A percentile compares a stretch with the other conserved stretches of the same genome.
Evolutionary conservation across 2,329 filamentous ascomycete species (phyloP).

Genomic region (Onygenales sp.): DNA sequence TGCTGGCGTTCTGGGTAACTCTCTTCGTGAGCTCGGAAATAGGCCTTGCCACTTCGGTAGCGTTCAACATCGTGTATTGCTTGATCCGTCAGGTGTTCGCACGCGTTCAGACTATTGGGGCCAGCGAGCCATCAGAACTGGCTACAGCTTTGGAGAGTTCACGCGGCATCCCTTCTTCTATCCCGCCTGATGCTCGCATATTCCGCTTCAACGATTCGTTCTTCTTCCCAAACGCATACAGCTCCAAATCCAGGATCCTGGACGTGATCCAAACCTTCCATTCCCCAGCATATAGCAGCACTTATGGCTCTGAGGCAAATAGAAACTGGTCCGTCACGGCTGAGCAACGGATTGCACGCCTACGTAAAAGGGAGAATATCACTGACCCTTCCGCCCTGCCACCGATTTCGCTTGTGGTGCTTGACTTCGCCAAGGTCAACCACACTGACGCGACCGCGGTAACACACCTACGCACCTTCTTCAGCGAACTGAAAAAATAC

Average conservation of each 20-base stretch:
- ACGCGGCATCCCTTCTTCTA: constrained; percentile 11
- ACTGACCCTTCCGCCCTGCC: constrained; percentile 21
- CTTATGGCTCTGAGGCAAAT: constrained; percentile 26
- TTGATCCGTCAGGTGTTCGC: constrained; percentile 51
- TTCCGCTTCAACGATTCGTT: constrained; percentile 50
- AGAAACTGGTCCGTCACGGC: constrained; percentile 48
- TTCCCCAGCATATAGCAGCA: constrained; percentile 29
- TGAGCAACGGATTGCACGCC: constrained; percentile 37
- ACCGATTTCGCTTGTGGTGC: constrained; percentile 40
- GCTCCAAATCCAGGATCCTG: constrained; percentile 40
- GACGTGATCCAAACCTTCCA: constrained; percentile 43
- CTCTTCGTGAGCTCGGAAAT: constrained; percentile 53
- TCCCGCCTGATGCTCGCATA: constrained; percentile 43
- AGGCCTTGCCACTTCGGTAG: constrained; percentile 51
- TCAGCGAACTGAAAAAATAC: constrained; percentile 41
- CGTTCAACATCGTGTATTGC: constrained; percentile 55
- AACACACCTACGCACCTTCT: constrained; percentile 40
- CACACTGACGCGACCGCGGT: constrained; percentile 48
- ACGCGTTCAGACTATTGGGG: constrained; percentile 24
- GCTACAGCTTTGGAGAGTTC: constrained; percentile 16
- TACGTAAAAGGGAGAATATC: constrained; percentile 34
- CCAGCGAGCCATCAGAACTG: constrained; percentile 20
- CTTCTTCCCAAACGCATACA: constrained; percentile 53
- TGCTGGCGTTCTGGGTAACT: constrained; percentile 56
- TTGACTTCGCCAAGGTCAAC: constrained; percentile 45